These are phyloP conservation scores for Penicillium desertorum DNA, from an alignment of 495 filamentous ascomycete genomes.

Conservation along the genomic window DNA sequence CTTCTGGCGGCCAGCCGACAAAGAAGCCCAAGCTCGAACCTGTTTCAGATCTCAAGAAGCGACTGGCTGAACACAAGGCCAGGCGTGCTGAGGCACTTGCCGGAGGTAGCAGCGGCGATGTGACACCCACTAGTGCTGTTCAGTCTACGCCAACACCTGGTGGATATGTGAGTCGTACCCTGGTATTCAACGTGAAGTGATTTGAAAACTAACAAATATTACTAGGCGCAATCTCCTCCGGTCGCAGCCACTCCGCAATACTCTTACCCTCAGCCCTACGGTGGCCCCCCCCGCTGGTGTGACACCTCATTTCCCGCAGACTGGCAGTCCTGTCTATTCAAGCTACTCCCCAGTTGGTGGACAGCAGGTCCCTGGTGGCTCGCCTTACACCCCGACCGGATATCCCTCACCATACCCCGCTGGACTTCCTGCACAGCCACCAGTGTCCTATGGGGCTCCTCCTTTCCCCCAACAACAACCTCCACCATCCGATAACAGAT, in stretches of 20 bases:
- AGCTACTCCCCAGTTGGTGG: constrained; percentile 37
- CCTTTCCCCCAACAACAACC: constrained; percentile 39
- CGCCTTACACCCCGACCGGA: constrained; percentile 39
- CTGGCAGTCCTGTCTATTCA: constrained; percentile 44
- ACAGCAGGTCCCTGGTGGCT: constrained; percentile 33
- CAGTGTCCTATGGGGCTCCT: constrained; percentile 29
- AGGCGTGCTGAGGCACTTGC: constrained; percentile 60
- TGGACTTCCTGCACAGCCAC: constrained; percentile 19
- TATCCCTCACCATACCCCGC: constrained; percentile 47
- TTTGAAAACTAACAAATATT: constrained; percentile 12
- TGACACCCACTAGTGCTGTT: constrained; percentile 56
- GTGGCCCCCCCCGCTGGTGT: constrained; percentile 29
- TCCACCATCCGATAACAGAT: constrained; percentile 42
- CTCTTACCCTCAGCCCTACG: constrained; percentile 43
- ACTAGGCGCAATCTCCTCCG: constrained; percentile 32
- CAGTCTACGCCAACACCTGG: constrained; percentile 40
- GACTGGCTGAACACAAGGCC: constrained; percentile 77
- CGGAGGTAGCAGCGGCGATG: constrained; percentile 59
- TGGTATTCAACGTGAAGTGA: neutral
- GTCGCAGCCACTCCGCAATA: constrained; percentile 27
- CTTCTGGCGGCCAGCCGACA: constrained; percentile 49
- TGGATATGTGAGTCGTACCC: constrained; percentile 51
- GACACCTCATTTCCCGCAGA: constrained; percentile 42
- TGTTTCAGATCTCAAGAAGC: constrained; percentile 74
- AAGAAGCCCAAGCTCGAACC: constrained; percentile 84